Percentiles rank a stretch among this genome's conserved stretches.
Evolutionary conservation across 2,329 filamentous ascomycete genomes (phyloP).

Genomic region (Rutstroemia sydowiana): DNA sequence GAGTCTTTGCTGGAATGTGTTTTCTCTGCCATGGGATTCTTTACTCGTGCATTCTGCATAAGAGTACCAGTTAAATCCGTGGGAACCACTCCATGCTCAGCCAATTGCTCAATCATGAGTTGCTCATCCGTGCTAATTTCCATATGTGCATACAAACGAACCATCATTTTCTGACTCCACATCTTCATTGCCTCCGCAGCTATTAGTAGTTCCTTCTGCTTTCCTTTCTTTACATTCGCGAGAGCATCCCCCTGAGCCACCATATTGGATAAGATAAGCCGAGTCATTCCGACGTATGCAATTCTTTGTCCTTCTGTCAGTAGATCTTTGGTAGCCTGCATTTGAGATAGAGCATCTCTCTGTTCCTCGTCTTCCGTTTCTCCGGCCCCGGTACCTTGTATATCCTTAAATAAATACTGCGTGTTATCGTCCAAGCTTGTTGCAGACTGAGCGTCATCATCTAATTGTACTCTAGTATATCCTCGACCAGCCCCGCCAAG

Average conservation of each 20-base stretch:
- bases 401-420: constrained; percentile 83
- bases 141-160: constrained; percentile 91
- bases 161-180: constrained; percentile 99
- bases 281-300: constrained; percentile 86
- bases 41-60: constrained; percentile 87
- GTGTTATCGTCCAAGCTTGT: constrained; percentile 98
- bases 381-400: constrained; percentile 50
- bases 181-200: constrained; percentile 77
- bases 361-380: constrained; percentile 68
- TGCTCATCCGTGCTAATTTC: constrained; percentile 88
- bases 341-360: constrained; percentile 78
- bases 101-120: constrained; percentile 96
- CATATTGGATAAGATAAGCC: constrained; percentile 75
- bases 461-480: constrained; percentile 89
- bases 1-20: constrained; percentile 23
- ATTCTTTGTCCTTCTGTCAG: constrained; percentile 93
- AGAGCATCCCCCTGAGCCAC: constrained; percentile 58
- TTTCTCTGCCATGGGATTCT: constrained; percentile 74
- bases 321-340: constrained; percentile 92
- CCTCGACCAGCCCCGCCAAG: constrained; percentile 88
- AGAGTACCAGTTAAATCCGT: constrained; percentile 76
- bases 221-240: constrained; percentile 45
- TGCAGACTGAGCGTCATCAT: constrained; percentile 87
- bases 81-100: constrained; percentile 83
- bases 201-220: constrained; percentile 64